A percentile compares a stretch with the other conserved stretches of the same genome.
phyloP scores from a whole-genome alignment of 1,284 basidiomycete species.

The Pseudozyma hubeiensis region DNA sequence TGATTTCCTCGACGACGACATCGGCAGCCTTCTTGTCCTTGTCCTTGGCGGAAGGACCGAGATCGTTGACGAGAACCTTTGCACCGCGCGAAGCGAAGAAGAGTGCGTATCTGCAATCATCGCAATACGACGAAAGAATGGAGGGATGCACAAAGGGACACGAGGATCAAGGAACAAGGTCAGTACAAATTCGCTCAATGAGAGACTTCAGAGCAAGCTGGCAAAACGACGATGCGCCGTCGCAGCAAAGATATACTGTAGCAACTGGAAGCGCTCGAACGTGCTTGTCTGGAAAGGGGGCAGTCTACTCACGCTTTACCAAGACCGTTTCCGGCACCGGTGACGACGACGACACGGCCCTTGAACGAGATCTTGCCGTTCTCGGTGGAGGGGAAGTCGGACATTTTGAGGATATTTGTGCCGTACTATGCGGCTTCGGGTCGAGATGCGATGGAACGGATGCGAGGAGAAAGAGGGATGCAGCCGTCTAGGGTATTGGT shows the following conservation, averaged over 20 bases:
- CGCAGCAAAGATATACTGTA: not conserved
- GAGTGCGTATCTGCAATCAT: constrained; percentile 80
- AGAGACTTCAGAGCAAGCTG: not conserved
- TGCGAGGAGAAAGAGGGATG: constrained; percentile 1
- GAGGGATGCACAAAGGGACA: constrained; percentile 1
- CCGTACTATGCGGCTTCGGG: constrained; percentile 21
- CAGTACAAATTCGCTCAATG: not conserved
- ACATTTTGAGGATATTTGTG: constrained; percentile 47
- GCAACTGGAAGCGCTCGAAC: not conserved
- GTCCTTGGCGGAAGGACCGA: constrained; percentile 79
- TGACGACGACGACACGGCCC: constrained; percentile 91
- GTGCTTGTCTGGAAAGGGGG: too few relatives aligned
- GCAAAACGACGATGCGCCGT: not conserved
- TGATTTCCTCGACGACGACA: constrained; percentile 91
- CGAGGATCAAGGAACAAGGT: not conserved
- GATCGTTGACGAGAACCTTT: constrained; percentile 78
- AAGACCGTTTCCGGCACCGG: constrained; percentile 94
- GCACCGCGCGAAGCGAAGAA: constrained; percentile 86
- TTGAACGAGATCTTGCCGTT: constrained; percentile 75
- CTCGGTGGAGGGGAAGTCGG: constrained; percentile 64
- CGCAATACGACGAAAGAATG: too few relatives aligned
- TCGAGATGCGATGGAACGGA: constrained; percentile 1
- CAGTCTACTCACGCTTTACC: constrained; percentile 80
- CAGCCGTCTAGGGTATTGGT: constrained; percentile 14
- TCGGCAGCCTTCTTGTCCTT: constrained; percentile 89